phyloP scores from a whole-genome alignment of 495 filamentous ascomycete genomes.

The Parathielavia appendiculata region DNA sequence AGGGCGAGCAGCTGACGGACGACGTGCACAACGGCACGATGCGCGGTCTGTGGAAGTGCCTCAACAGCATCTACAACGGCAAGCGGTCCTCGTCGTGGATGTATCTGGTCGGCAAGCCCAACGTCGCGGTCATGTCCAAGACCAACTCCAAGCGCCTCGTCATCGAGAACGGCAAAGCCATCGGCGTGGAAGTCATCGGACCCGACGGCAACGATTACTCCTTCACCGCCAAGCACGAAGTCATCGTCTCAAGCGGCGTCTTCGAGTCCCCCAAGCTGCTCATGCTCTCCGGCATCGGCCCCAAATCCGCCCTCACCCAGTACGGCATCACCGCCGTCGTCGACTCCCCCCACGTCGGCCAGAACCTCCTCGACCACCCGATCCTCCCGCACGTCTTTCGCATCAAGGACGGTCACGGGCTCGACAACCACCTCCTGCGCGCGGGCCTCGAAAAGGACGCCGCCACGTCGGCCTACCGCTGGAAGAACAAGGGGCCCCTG shows the following conservation, averaged over 20 bases:
- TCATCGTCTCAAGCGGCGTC: slow-evolving; percentile 3
- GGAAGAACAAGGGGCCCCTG: slow-evolving; percentile 47
- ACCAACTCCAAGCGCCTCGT: slow-evolving; percentile 50
- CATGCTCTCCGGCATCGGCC: slow-evolving; percentile 1
- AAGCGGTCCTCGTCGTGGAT: slow-evolving; percentile 49
- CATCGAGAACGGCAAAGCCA: slow-evolving; percentile 43
- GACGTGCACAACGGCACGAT: slow-evolving; percentile 55
- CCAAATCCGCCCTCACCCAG: not conserved
- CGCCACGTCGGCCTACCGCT: slow-evolving; percentile 43
- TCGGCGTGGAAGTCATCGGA: slow-evolving; percentile 34
- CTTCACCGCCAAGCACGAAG: slow-evolving; percentile 35
- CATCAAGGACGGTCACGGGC: slow-evolving; percentile 50
- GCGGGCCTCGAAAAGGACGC: slow-evolving; percentile 42
- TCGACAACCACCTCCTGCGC: slow-evolving; percentile 53
- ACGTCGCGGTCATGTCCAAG: slow-evolving; percentile 48
- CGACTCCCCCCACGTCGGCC: slow-evolving; percentile 36
- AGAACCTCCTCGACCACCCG: slow-evolving; percentile 56
- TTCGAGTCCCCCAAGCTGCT: slow-evolving; percentile 6
- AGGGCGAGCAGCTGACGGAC: slow-evolving; percentile 47
- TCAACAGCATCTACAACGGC: slow-evolving; percentile 56
- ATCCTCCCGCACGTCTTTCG: slow-evolving; percentile 50
- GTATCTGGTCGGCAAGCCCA: slow-evolving; percentile 51
- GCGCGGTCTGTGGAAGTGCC: slow-evolving; percentile 51
- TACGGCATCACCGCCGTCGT: not conserved
- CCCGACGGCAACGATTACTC: slow-evolving; percentile 36